phyloP scores from a whole-genome alignment of 192 early-diverging fungal species.

The Cladochytrium replicatum region DNA sequence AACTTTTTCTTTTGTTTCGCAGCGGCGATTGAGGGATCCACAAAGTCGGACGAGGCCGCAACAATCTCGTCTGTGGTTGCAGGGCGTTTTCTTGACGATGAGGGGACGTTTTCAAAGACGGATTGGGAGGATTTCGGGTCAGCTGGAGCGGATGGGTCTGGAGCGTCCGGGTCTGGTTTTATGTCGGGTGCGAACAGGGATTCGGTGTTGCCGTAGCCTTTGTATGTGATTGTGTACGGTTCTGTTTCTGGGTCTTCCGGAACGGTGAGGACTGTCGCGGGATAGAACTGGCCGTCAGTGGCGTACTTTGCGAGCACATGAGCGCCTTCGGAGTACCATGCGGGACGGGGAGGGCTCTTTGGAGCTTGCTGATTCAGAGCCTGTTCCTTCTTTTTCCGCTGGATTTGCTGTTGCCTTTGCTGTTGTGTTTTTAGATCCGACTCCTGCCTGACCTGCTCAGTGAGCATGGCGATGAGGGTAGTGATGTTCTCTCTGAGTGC shows the following conservation, averaged over 20 bases:
- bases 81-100: constrained; percentile 10
- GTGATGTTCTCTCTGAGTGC: constrained; percentile 55
- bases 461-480: constrained; percentile 55
- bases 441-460: too few relatives aligned
- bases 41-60: constrained; percentile 5
- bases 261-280: constrained; percentile 47
- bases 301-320: constrained; percentile 54
- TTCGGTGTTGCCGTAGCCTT: constrained; percentile 48
- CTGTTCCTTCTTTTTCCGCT: background rate
- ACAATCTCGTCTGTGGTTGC: background rate
- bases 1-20: constrained; percentile 37
- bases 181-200: constrained; percentile 36
- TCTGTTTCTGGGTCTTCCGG: constrained; percentile 21
- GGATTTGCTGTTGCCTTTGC: constrained; percentile 8
- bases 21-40: too few relatives aligned
- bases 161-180: constrained; percentile 1
- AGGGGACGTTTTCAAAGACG: constrained; percentile 9
- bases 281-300: constrained; percentile 58
- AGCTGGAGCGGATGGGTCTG: too few relatives aligned
- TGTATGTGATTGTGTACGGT: constrained; percentile 45
- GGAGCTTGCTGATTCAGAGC: background rate
- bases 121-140: background rate
- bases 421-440: background rate
- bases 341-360: constrained; percentile 2
- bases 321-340: constrained; percentile 41